phyloP scores from a whole-genome alignment of 2,329 filamentous ascomycete species.

The Exophiala calicioides region DNA sequence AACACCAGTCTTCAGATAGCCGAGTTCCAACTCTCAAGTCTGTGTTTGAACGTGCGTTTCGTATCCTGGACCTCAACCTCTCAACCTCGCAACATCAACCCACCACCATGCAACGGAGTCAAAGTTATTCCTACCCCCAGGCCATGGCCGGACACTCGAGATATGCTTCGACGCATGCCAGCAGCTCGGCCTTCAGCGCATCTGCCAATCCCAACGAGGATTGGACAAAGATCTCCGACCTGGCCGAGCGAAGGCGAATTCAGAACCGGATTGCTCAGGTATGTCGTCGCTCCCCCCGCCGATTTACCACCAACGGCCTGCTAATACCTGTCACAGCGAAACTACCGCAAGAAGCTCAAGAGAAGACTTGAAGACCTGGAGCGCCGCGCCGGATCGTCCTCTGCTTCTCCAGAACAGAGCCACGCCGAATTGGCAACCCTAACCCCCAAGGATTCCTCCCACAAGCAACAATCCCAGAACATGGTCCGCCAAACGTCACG shows the following conservation, averaged over 20 bases:
- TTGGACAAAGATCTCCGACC: constrained; percentile 98
- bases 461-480: constrained; percentile 15
- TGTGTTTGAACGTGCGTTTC: too few relatives aligned
- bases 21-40: too few relatives aligned
- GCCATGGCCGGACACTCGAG: constrained; percentile 27
- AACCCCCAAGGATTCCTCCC: constrained; percentile 31
- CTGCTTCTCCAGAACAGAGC: constrained; percentile 61
- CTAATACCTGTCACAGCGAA: constrained; percentile 33
- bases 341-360: constrained; percentile 65
- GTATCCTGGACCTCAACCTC: too few relatives aligned
- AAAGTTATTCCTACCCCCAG: constrained; percentile 29
- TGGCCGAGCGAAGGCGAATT: constrained; percentile 89
- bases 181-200: constrained; percentile 91
- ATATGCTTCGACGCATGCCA: constrained; percentile 60
- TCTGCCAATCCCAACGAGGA: constrained; percentile 96
- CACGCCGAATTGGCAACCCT: constrained; percentile 53
- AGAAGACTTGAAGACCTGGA: constrained; percentile 66
- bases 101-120: constrained; percentile 29
- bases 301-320: neutral
- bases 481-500: constrained; percentile 27
- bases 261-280: constrained; percentile 93
- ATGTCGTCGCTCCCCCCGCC: constrained; percentile 6
- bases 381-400: constrained; percentile 61
- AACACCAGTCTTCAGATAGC: neutral
- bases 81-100: too few relatives aligned